These are phyloP conservation scores for Mucor piriformis DNA, from an alignment of 371 early-diverging fungal species.

Conservation along the genomic window DNA sequence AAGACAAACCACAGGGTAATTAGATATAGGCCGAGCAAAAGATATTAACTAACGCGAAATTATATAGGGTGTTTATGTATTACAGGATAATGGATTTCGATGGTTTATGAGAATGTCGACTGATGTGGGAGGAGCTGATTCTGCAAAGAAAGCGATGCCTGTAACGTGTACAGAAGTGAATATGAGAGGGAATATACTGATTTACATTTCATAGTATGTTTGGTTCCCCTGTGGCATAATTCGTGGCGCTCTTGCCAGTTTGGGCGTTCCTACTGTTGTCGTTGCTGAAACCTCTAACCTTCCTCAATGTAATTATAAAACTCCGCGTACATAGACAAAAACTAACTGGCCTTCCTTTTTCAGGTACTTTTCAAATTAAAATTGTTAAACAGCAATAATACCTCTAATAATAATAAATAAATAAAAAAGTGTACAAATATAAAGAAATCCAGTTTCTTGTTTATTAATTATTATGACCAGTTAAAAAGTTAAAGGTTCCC, in stretches of 20 bases:
- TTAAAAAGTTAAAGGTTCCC: slow-evolving; percentile 12
- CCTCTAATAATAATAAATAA: slow-evolving; percentile 3
- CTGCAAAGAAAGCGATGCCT: slow-evolving; percentile 77
- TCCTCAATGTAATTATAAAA: slow-evolving; percentile 79
- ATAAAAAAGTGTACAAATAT: slow-evolving; percentile 19
- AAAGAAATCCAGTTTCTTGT: slow-evolving; percentile 11
- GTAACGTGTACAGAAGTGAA: slow-evolving; percentile 46
- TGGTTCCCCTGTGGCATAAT: slow-evolving; percentile 96
- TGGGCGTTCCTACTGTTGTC: slow-evolving; percentile 88
- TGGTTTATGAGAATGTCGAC: slow-evolving; percentile 92
- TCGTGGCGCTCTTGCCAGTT: slow-evolving; percentile 87
- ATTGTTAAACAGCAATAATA: slow-evolving; percentile 57
- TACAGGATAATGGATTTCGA: slow-evolving; percentile 95
- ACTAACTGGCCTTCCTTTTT: background rate
- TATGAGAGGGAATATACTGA: background rate
- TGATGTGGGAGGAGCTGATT: slow-evolving; percentile 74
- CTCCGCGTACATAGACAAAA: no score
- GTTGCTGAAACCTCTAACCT: slow-evolving; percentile 84
- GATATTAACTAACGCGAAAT: background rate
- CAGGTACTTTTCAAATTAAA: slow-evolving; percentile 87
- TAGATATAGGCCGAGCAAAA: background rate
- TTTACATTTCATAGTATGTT: slow-evolving; percentile 63
- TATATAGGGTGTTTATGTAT: slow-evolving; percentile 90
- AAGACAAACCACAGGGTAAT: slow-evolving; percentile 95
- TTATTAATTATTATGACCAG: slow-evolving; percentile 19